Evolutionary conservation across 139 green algal genomes (phyloP).

Genomic region (Deuterostichococcus epilithicus): DNA sequence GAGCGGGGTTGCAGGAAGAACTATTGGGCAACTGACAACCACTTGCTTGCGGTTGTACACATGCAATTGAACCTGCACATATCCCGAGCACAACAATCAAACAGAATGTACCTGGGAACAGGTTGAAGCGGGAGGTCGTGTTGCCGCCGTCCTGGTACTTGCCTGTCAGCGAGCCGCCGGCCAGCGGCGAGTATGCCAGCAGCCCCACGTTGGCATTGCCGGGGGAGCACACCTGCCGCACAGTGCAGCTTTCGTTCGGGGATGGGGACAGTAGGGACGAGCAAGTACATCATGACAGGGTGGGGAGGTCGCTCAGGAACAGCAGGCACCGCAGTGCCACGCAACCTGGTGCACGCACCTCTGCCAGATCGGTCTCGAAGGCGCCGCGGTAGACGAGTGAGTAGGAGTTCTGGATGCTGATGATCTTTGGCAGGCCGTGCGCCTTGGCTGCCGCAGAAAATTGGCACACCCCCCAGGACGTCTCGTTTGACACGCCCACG

Average conservation of each 20-base stretch:
- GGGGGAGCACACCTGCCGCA: no score
- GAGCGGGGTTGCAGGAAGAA: no score
- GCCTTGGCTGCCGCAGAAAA: slow-evolving; percentile 55
- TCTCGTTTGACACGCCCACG: slow-evolving; percentile 90
- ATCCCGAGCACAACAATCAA: background rate
- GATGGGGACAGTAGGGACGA: no score
- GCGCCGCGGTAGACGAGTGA: slow-evolving; percentile 49
- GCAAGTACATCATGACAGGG: no score
- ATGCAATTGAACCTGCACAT: no score
- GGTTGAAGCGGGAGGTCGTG: slow-evolving; percentile 60
- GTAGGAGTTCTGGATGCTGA: slow-evolving; percentile 80
- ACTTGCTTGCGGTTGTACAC: no score
- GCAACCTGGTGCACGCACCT: slow-evolving; percentile 49
- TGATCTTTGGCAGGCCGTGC: slow-evolving; percentile 62
- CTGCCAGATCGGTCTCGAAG: slow-evolving; percentile 87
- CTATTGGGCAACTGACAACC: no score
- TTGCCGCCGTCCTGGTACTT: slow-evolving; percentile 55
- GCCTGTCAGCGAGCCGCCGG: slow-evolving; percentile 52
- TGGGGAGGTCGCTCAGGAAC: no score
- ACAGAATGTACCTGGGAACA: slow-evolving; percentile 54
- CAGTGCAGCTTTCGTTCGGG: no score
- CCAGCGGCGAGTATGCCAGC: slow-evolving; percentile 80
- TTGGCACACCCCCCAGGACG: slow-evolving; percentile 74
- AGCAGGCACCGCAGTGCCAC: no score
- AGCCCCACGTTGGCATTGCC: slow-evolving; percentile 72